Percentiles rank a stretch among this genome's conserved stretches.
phyloP scores from a whole-genome alignment of 768 basidiomycete species.

The Collybia mongolica region DNA sequence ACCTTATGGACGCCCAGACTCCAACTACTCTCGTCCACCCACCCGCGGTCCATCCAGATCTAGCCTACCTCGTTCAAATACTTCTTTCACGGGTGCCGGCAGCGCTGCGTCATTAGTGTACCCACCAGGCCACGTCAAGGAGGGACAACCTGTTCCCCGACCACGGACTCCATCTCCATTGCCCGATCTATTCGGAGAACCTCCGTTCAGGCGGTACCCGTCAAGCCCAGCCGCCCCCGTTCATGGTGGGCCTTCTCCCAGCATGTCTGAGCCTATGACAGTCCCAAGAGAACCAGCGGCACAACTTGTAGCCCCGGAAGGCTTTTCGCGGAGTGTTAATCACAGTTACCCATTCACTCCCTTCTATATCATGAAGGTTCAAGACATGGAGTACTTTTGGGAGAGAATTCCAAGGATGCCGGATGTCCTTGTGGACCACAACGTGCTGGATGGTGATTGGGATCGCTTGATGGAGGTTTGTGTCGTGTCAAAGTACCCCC shows the following conservation, averaged over 20 bases:
- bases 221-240: slow-evolving; percentile 14
- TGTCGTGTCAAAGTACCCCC: slow-evolving; percentile 17
- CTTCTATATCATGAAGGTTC: slow-evolving; percentile 69
- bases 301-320: slow-evolving; percentile 67
- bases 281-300: slow-evolving; percentile 31
- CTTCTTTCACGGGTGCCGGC: too few species aligned
- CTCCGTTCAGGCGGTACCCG: slow-evolving; percentile 15
- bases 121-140: too few species aligned
- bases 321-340: slow-evolving; percentile 73
- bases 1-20: too few species aligned
- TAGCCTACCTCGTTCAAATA: too few species aligned
- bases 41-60: too few species aligned
- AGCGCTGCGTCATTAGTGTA: too few species aligned
- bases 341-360: slow-evolving; percentile 62
- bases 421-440: slow-evolving; percentile 66
- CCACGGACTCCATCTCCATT: too few species aligned
- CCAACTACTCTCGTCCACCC: too few species aligned
- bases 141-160: too few species aligned
- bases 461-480: slow-evolving; percentile 70
- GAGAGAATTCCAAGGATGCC: slow-evolving; percentile 73
- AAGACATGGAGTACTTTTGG: slow-evolving; percentile 75
- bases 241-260: slow-evolving; percentile 29
- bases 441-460: slow-evolving; percentile 81
- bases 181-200: background rate
- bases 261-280: slow-evolving; percentile 22